Base-by-base conservation (phyloP, 2,329 filamentous ascomycete genomes). In the Coniella vitis region DNA sequence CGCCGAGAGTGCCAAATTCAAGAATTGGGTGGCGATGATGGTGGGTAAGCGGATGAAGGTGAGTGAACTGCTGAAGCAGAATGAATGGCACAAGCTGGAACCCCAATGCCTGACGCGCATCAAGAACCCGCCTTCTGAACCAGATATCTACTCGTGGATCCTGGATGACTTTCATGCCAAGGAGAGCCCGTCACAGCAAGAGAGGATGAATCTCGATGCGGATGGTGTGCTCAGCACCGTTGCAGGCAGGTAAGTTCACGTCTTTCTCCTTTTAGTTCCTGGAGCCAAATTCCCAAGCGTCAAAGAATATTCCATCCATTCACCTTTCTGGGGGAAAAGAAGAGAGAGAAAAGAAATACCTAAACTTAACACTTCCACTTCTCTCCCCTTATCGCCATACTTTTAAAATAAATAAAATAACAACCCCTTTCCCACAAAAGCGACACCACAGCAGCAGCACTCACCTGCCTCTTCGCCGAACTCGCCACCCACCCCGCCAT, bases 381-480 rank as follows among this genome's bases (percentile, higher is more conserved):
- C n/a, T n/a, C n/a, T n/a, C n/a, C n/a, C n/a, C n/a, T n/a, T n/a
- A n/a, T n/a, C n/a, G n/a, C n/a, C n/a, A n/a, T n/a, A n/a, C n/a
- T 14, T 9, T 16, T 4, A 3, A 1, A 7, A 14, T 13, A n/a
- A n/a, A 1, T 16, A 14, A 4, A 10, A 12, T 3, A 14, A 37
- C 12, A 14, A 13, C 7, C 14, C 25, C 31, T 14, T 4, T n/a
- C n/a, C n/a, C n/a, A n/a, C 22, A 1, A 7, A 19, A 50, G 48
- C 21, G 47, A 53, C 14, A 47, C 51, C 16, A 50, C 42, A 32
- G 47, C 51, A 4, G 47, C 41, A 17, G 44, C 38, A 12, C 47
- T 53, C n/a, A 42, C 43, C n/a, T 41, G 22, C 16, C 39, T 49
- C 7, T 54, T 54, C 37, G 7, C 49, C 38, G 51, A 54, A 35